Percentiles rank a stretch among this genome's conserved stretches.
Conservation (phyloP, 108 stramenopile species). For the Schizochytrium sp. region DNA sequence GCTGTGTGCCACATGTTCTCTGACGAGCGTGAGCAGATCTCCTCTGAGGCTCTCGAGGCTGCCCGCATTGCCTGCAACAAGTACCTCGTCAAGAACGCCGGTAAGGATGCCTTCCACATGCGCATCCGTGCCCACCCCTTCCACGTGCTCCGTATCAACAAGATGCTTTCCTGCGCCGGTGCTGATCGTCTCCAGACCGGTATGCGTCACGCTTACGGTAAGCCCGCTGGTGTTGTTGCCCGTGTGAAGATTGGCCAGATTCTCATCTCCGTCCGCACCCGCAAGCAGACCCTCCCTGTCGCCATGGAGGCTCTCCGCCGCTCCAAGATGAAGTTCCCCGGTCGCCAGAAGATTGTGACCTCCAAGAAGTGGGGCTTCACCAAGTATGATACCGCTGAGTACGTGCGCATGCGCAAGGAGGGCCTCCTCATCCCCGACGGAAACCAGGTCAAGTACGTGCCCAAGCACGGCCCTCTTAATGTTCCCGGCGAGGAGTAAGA, state of each 20-base stretch:
- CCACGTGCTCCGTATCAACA: constrained; percentile 99
- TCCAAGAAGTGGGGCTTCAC: constrained; percentile 99
- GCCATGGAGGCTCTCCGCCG: constrained; percentile 98
- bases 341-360: constrained; percentile 99
- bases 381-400: constrained; percentile 94
- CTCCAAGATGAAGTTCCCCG: constrained; percentile 99
- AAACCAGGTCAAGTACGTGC: constrained; percentile 76
- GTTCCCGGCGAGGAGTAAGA: constrained; percentile 59
- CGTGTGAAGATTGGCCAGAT: constrained; percentile 99
- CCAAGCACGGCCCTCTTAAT: constrained; percentile 71
- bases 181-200: constrained; percentile 98
- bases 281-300: constrained; percentile 89
- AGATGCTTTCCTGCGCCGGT: constrained; percentile 99
- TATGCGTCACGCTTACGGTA: constrained; percentile 99
- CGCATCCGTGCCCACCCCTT: constrained; percentile 98
- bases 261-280: constrained; percentile 90
- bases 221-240: constrained; percentile 98
- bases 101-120: constrained; percentile 99
- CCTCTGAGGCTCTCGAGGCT: constrained; percentile 98
- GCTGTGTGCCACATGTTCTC: constrained; percentile 99
- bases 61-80: constrained; percentile 99
- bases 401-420: constrained; percentile 91
- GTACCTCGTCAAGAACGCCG: constrained; percentile 96
- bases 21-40: constrained; percentile 99
- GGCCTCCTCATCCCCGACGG: constrained; percentile 75